Evolutionary conservation across 1,139 yeast genomes (phyloP).

Genomic region (Meyerozyma sp.): DNA sequence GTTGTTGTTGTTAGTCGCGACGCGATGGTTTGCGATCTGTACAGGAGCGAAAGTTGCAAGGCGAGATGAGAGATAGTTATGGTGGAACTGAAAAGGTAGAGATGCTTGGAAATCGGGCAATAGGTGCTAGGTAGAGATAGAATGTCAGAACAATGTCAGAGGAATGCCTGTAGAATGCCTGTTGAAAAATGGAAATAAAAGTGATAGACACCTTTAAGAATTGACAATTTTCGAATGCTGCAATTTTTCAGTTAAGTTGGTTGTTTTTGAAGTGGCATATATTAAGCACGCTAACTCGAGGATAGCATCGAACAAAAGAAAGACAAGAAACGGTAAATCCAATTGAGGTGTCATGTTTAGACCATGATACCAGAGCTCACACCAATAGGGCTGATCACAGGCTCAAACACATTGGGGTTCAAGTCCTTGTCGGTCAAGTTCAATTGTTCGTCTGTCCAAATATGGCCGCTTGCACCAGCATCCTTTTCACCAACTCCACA

Average conservation of each 20-base stretch:
- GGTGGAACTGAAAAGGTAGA: too few species aligned
- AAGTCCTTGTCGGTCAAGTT: slow-evolving; percentile 54
- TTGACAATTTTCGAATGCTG: too few species aligned
- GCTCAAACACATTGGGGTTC: slow-evolving; percentile 60
- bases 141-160: too few species aligned
- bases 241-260: too few species aligned
- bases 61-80: too few species aligned
- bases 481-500: slow-evolving; percentile 75
- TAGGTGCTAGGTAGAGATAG: too few species aligned
- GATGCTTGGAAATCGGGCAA: too few species aligned
- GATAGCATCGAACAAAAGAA: neutral
- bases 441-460: slow-evolving; percentile 87
- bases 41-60: neutral
- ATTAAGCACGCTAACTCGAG: neutral
- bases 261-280: neutral
- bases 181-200: too few species aligned
- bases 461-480: slow-evolving; percentile 42
- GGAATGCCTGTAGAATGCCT: too few species aligned
- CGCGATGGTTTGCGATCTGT: neutral
- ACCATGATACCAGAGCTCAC: slow-evolving; percentile 60
- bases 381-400: slow-evolving; percentile 54
- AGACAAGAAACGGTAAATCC: neutral
- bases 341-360: slow-evolving; percentile 1
- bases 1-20: neutral
- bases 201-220: too few species aligned